Conservation (phyloP, 2,329 filamentous ascomycete species). For the Penicillium sp. region DNA sequence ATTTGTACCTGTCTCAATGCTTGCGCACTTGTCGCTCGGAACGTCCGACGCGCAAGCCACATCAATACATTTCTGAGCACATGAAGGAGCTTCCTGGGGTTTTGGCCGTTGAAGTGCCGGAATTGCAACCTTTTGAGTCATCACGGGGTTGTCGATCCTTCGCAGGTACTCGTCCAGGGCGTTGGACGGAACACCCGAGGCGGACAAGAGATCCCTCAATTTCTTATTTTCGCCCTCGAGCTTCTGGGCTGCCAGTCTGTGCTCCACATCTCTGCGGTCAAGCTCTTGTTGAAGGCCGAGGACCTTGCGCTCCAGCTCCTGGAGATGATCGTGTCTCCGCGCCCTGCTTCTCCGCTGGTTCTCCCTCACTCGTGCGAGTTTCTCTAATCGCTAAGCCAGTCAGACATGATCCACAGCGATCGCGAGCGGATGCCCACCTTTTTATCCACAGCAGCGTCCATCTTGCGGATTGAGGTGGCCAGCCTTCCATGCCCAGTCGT, state of each 20-base stretch:
- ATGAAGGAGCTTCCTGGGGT: not conserved
- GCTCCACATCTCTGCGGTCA: constrained; percentile 38
- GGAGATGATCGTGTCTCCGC: constrained; percentile 40
- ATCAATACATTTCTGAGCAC: not conserved
- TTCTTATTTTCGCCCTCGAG: constrained; percentile 41
- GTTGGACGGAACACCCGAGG: constrained; percentile 30
- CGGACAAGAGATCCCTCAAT: constrained; percentile 32
- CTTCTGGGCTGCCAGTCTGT: constrained; percentile 39
- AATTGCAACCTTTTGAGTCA: constrained; percentile 40
- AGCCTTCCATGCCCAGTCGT: not conserved
- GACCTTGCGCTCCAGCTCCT: constrained; percentile 42
- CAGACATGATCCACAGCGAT: not conserved
- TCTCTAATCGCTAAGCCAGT: constrained; percentile 31
- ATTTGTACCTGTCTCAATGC: not conserved
- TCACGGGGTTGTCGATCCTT: constrained; percentile 23
- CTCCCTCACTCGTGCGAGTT: constrained; percentile 47
- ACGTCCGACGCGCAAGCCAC: not conserved
- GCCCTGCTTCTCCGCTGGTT: constrained; percentile 46
- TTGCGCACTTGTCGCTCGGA: not conserved
- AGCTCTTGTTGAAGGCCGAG: constrained; percentile 32
- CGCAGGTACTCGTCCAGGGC: constrained; percentile 36
- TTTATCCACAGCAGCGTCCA: constrained; percentile 5
- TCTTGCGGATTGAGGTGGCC: not conserved
- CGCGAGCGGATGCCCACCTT: not conserved
- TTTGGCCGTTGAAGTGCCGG: constrained; percentile 32